A percentile compares a stretch with the other conserved stretches of the same genome.
Evolutionary conservation across 2,329 filamentous ascomycete species (phyloP).

Genomic region (Pseudocercospora musae): DNA sequence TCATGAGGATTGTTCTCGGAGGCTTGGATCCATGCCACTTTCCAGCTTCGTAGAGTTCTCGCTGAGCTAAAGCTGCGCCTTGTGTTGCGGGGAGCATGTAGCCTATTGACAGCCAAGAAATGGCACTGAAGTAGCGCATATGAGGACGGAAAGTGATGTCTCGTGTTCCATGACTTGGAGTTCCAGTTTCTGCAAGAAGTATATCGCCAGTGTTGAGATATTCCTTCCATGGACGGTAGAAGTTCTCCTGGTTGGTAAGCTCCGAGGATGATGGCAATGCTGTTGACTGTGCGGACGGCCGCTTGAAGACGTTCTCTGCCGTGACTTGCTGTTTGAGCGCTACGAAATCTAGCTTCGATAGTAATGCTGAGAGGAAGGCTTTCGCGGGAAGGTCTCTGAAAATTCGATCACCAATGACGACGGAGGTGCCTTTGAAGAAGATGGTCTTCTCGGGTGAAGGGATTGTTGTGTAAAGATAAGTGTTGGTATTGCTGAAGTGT

Average conservation of each 20-base stretch:
- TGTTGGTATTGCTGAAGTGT: conserved; percentile 25
- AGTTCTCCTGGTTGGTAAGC: not conserved
- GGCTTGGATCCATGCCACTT: conserved; percentile 11
- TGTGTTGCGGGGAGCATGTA: conserved; percentile 62
- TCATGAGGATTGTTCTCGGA: conserved; percentile 50
- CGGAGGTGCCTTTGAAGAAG: conserved; percentile 34
- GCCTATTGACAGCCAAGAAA: conserved; percentile 68
- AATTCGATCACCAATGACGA: conserved; percentile 34
- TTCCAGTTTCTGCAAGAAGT: conserved; percentile 83
- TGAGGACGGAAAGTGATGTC: conserved; percentile 73
- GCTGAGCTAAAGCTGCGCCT: conserved; percentile 72
- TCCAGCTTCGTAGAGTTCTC: conserved; percentile 49
- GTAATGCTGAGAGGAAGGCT: conserved; percentile 7
- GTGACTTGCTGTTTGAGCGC: not conserved
- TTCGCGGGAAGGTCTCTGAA: conserved; percentile 15
- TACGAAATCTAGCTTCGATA: conserved; percentile 7
- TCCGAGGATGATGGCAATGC: not conserved
- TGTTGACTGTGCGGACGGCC: not conserved
- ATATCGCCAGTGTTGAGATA: conserved; percentile 57
- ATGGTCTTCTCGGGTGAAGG: conserved; percentile 38
- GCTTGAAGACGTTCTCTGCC: not conserved
- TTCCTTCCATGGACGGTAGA: conserved; percentile 1
- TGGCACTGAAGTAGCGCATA: conserved; percentile 74
- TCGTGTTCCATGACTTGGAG: conserved; percentile 84
- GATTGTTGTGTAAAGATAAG: conserved; percentile 39